Conservation (phyloP, 441 rosid species). For the Iberis amara region DNA sequence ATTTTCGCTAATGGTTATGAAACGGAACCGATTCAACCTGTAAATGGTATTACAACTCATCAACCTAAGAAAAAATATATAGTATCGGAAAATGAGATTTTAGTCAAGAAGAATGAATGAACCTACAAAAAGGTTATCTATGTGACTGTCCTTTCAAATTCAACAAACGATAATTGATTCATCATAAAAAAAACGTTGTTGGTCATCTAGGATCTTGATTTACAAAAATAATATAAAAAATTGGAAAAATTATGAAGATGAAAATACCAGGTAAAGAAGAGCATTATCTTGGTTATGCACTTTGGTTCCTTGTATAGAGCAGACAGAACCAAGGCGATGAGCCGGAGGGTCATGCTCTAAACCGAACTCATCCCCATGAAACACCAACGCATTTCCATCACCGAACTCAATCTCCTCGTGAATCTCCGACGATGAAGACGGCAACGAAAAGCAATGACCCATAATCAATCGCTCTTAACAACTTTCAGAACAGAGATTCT, state of each 20-base stretch:
- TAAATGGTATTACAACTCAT: conserved; percentile 5
- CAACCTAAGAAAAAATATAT: not conserved
- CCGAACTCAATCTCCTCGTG: conserved; percentile 35
- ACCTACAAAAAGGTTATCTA: not conserved
- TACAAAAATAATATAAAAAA: not conserved
- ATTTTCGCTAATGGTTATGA: not conserved
- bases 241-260: not conserved
- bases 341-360: conserved; percentile 22
- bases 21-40: not conserved
- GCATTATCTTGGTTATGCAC: conserved; percentile 80
- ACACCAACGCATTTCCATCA: conserved; percentile 43
- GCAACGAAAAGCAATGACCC: conserved; percentile 34
- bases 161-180: not conserved
- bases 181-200: too few relatives aligned
- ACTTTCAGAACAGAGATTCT: too few relatives aligned
- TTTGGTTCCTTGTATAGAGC: conserved; percentile 59
- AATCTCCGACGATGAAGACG: conserved; percentile 32
- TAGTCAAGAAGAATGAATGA: too few relatives aligned
- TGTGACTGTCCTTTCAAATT: not conserved
- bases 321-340: conserved; percentile 38
- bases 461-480: not conserved
- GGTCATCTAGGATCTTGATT: not conserved
- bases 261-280: conserved; percentile 29
- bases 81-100: not conserved
- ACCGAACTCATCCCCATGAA: conserved; percentile 31